Conservation (phyloP, 1,284 basidiomycete species). For the Pascua sp. region DNA sequence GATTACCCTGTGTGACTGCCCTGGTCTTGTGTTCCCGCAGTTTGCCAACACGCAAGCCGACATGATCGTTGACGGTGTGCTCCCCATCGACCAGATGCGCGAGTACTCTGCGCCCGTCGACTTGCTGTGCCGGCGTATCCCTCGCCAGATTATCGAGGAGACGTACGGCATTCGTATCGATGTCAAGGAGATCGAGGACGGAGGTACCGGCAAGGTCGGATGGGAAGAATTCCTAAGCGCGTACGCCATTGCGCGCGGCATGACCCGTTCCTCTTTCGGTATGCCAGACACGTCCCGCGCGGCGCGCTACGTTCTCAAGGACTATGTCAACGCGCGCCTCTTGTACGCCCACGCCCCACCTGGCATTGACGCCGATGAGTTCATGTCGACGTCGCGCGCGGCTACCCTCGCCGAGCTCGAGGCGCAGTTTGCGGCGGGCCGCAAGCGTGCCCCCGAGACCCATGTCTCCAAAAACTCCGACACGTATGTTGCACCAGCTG, state of each 20-base stretch:
- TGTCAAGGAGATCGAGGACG: slow-evolving; percentile 69
- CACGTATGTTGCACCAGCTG: slow-evolving; percentile 61
- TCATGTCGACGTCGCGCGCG: slow-evolving; percentile 72
- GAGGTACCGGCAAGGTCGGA: slow-evolving; percentile 71
- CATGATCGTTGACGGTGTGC: slow-evolving; percentile 91
- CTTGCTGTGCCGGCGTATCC: slow-evolving; percentile 75
- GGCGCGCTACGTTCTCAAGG: slow-evolving; percentile 90
- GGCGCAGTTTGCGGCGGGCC: slow-evolving; percentile 53
- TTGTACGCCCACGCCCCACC: slow-evolving; percentile 86
- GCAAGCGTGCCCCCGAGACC: slow-evolving; percentile 79
- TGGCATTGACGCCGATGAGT: slow-evolving; percentile 62
- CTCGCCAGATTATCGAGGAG: slow-evolving; percentile 79
- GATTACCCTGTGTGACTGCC: slow-evolving; percentile 95
- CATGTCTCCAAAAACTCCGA: slow-evolving; percentile 77
- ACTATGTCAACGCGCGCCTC: slow-evolving; percentile 93
- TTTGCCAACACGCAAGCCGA: slow-evolving; percentile 95
- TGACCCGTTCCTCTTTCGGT: slow-evolving; percentile 88
- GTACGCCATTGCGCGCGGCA: slow-evolving; percentile 92
- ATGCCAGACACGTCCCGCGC: slow-evolving; percentile 96
- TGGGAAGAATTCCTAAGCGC: slow-evolving; percentile 81
- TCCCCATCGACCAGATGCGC: slow-evolving; percentile 96
- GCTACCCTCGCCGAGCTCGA: slow-evolving; percentile 58
- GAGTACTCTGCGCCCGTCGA: slow-evolving; percentile 87
- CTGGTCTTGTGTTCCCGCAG: slow-evolving; percentile 96
- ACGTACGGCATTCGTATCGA: slow-evolving; percentile 83